Percentiles rank a stretch among this genome's conserved stretches.
Conservation (phyloP, 1,284 basidiomycete genomes). For the Ustilago sp. region DNA sequence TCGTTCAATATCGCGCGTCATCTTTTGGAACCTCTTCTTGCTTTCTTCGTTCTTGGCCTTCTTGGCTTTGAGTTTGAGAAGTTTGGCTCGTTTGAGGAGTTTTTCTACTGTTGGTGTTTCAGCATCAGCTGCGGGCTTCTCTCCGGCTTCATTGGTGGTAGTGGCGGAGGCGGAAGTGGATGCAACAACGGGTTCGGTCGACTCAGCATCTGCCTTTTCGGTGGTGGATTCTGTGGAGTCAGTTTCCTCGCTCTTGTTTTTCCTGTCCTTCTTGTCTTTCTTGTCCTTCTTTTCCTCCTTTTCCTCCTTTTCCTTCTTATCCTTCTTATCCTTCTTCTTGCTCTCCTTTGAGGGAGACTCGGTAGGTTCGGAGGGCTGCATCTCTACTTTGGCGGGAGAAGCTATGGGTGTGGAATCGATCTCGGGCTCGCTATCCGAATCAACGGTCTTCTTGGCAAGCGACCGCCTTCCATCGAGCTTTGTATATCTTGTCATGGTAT, state of each 20-base stretch:
- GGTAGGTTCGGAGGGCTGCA: constrained; percentile 9
- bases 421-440: constrained; percentile 42
- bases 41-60: constrained; percentile 62
- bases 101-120: constrained; percentile 46
- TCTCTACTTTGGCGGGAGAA: constrained; percentile 20
- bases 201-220: constrained; percentile 2
- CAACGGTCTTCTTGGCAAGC: constrained; percentile 44
- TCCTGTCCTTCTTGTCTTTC: constrained; percentile 28
- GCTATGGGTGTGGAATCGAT: constrained; percentile 14
- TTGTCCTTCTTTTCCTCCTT: constrained; percentile 34
- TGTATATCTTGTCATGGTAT: constrained; percentile 60
- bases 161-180: constrained; percentile 29
- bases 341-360: constrained; percentile 26
- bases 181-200: constrained; percentile 25
- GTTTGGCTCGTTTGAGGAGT: constrained; percentile 64
- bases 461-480: constrained; percentile 55
- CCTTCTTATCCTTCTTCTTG: constrained; percentile 36
- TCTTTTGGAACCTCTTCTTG: constrained; percentile 31
- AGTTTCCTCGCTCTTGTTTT: constrained; percentile 17
- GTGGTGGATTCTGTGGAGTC: not conserved
- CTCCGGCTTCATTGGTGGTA: not conserved
- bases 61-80: constrained; percentile 65
- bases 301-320: constrained; percentile 29
- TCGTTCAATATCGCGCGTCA: constrained; percentile 66
- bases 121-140: constrained; percentile 7